These are phyloP conservation scores for Didymella segeticola DNA, from an alignment of 2,329 filamentous ascomycete genomes.

Conservation along the genomic window DNA sequence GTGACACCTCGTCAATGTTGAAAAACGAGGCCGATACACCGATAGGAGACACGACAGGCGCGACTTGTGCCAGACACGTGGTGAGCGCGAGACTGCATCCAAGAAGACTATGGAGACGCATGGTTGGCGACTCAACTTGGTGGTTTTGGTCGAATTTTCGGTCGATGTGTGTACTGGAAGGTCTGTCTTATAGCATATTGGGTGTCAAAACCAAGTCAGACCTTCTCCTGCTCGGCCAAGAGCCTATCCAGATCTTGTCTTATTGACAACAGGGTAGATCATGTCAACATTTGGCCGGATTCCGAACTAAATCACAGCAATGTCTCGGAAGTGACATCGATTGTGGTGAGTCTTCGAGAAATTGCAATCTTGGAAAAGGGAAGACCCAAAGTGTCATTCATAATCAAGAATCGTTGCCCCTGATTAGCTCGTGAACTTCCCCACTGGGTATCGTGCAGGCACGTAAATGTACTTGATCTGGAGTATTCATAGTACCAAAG, in stretches of 20 bases:
- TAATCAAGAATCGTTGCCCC: neutral
- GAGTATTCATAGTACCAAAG: neutral
- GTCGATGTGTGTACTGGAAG: neutral
- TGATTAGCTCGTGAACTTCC: neutral
- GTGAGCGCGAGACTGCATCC: neutral
- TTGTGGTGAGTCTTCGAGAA: neutral
- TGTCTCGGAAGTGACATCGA: neutral
- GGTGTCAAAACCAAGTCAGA: neutral
- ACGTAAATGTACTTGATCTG: neutral
- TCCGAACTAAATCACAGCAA: neutral
- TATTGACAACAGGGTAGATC: neutral
- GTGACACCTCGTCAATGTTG: neutral
- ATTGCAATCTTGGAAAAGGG: too few relatives aligned
- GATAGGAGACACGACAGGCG: neutral
- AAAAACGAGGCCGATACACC: slow-evolving; percentile 1
- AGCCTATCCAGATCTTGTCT: neutral
- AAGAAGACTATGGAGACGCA: neutral
- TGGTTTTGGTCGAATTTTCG: too few relatives aligned
- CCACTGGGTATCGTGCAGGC: neutral
- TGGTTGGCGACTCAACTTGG: neutral
- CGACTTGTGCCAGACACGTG: neutral
- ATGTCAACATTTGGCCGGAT: neutral
- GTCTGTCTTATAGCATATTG: neutral
- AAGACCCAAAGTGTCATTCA: neutral
- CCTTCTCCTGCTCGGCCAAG: neutral